Evolutionary conservation across 2,329 filamentous ascomycete genomes (phyloP).

Genomic region (Dactylonectria macrodidyma): DNA sequence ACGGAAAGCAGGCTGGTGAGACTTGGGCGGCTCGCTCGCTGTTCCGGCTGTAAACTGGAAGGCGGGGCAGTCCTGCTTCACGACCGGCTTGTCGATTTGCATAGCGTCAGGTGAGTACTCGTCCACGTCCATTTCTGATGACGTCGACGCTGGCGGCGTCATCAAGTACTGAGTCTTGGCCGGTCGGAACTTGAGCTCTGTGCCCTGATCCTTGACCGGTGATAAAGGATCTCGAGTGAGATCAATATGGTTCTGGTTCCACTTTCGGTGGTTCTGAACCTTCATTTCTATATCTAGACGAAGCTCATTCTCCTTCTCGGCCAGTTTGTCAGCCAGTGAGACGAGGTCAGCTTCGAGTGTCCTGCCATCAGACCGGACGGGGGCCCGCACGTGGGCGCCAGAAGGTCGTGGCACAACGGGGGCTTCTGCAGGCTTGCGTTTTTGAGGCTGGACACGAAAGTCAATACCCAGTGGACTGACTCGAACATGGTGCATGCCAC

Average conservation of each 20-base stretch:
- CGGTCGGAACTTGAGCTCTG: constrained; percentile 76
- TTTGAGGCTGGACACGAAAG: constrained; percentile 72
- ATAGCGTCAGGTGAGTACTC: constrained; percentile 62
- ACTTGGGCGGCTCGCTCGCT: constrained; percentile 57
- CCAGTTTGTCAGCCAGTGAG: constrained; percentile 81
- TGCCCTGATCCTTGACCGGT: constrained; percentile 77
- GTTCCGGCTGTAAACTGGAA: constrained; percentile 64
- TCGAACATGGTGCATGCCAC: constrained; percentile 54
- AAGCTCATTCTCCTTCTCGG: constrained; percentile 87
- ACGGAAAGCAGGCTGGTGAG: constrained; percentile 78
- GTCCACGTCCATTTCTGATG: constrained; percentile 71
- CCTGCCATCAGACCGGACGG: constrained; percentile 79
- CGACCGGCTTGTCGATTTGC: constrained; percentile 54
- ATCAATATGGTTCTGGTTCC: constrained; percentile 93
- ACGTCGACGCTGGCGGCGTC: constrained; percentile 73
- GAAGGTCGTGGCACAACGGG: constrained; percentile 74
- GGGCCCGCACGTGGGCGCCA: constrained; percentile 77
- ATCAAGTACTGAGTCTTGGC: constrained; percentile 80
- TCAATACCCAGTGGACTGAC: constrained; percentile 50
- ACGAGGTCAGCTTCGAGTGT: constrained; percentile 84
- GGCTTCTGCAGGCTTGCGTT: constrained; percentile 75
- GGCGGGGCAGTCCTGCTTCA: constrained; percentile 54
- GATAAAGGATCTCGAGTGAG: constrained; percentile 88
- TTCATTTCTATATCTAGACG: constrained; percentile 88
- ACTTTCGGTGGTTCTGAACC: constrained; percentile 88